A percentile compares a stretch with the other conserved stretches of the same genome.
These are phyloP conservation scores for Coniochaeta sp. DNA, from an alignment of 2,329 filamentous ascomycete species.

Conservation along the genomic window DNA sequence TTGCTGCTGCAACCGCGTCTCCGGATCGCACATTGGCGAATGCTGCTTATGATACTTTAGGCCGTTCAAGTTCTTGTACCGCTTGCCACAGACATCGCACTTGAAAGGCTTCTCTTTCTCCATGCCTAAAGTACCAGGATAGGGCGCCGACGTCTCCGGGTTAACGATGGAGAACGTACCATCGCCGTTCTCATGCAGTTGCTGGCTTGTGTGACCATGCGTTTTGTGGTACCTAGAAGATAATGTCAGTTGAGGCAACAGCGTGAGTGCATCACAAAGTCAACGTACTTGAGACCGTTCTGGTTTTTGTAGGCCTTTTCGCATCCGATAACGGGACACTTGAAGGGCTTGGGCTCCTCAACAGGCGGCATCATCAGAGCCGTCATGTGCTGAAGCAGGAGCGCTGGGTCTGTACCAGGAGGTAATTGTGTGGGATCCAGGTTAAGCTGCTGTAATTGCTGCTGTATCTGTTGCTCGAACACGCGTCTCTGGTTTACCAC, in stretches of 20 bases:
- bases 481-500: constrained; percentile 51
- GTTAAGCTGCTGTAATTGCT: constrained; percentile 62
- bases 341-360: constrained; percentile 95
- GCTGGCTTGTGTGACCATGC: constrained; percentile 94
- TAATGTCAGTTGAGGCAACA: constrained; percentile 17
- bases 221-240: constrained; percentile 57
- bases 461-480: constrained; percentile 57
- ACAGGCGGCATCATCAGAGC: constrained; percentile 55
- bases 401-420: constrained; percentile 63
- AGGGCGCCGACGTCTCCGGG: constrained; percentile 86
- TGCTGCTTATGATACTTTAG: constrained; percentile 90
- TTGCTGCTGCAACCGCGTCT: constrained; percentile 44
- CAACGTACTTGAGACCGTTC: constrained; percentile 84
- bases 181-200: constrained; percentile 92
- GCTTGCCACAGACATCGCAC: constrained; percentile 93
- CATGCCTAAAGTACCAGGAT: constrained; percentile 97
- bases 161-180: constrained; percentile 98
- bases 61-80: constrained; percentile 98
- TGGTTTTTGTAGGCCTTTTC: constrained; percentile 99
- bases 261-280: constrained; percentile 3
- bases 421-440: constrained; percentile 69
- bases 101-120: constrained; percentile 99
- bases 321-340: constrained; percentile 95
- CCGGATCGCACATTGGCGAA: constrained; percentile 83
- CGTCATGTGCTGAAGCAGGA: constrained; percentile 48